phyloP scores from a whole-genome alignment of 2,329 filamentous ascomycete species.

The Scopulariopsis brevicaulis region DNA sequence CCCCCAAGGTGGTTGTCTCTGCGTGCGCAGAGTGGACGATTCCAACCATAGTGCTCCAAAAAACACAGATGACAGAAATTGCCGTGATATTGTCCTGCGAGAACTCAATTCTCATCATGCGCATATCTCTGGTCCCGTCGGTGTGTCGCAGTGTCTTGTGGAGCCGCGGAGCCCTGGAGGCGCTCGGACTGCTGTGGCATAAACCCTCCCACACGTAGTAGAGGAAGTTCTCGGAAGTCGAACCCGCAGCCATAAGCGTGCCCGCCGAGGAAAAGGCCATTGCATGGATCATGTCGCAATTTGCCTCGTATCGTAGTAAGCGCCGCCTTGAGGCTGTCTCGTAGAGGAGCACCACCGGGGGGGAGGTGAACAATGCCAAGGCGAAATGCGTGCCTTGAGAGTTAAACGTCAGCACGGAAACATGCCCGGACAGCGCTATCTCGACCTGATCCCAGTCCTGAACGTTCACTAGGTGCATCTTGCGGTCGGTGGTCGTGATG shows the following conservation, averaged over 20 bases:
- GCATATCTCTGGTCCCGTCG: no score
- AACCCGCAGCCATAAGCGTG: neutral
- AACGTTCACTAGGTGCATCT: neutral
- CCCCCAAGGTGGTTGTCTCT: neutral
- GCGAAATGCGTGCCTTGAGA: neutral
- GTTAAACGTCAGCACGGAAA: neutral
- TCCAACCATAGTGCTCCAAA: neutral
- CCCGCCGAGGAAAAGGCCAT: neutral
- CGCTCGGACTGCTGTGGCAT: neutral
- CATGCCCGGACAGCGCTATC: neutral
- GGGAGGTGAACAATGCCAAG: neutral
- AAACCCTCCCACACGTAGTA: neutral
- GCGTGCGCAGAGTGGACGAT: neutral
- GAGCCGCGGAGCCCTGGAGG: neutral
- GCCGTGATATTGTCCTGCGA: neutral
- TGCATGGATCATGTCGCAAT: neutral
- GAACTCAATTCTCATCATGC: neutral
- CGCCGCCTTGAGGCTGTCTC: neutral
- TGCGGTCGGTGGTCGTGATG: neutral
- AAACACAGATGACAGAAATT: neutral
- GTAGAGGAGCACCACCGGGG: neutral
- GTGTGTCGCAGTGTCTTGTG: neutral
- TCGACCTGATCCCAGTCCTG: neutral
- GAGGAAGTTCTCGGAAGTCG: neutral
- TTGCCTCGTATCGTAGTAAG: neutral